These are phyloP conservation scores for Quambalaria eucalypti DNA, from an alignment of 1,284 basidiomycete species.

Conservation along the genomic window DNA sequence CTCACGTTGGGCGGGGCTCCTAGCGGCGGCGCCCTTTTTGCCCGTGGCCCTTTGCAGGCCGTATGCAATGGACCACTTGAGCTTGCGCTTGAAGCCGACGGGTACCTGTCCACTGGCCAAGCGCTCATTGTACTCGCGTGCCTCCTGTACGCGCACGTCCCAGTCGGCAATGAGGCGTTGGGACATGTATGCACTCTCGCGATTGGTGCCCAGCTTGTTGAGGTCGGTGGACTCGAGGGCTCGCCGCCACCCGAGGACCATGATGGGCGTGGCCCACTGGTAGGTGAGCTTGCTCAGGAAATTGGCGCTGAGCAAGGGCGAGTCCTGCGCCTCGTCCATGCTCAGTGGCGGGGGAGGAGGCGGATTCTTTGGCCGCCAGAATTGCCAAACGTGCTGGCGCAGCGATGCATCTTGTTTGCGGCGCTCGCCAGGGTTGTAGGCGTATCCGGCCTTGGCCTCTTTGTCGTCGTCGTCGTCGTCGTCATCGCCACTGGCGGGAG, in stretches of 20 bases:
- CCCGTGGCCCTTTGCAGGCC: conserved; percentile 4
- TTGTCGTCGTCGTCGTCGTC: neutral
- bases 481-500: neutral
- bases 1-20: conserved; percentile 24
- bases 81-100: conserved; percentile 52
- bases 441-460: conserved; percentile 3
- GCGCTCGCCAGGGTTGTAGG: conserved; percentile 32
- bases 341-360: conserved; percentile 45
- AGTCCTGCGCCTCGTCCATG: conserved; percentile 54
- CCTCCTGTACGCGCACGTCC: conserved; percentile 56
- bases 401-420: conserved; percentile 23
- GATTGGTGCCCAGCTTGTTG: conserved; percentile 61
- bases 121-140: conserved; percentile 62
- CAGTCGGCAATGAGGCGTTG: conserved; percentile 59
- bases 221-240: conserved; percentile 73
- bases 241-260: conserved; percentile 61
- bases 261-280: conserved; percentile 66
- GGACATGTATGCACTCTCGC: conserved; percentile 56
- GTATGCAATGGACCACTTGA: conserved; percentile 58
- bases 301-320: conserved; percentile 55
- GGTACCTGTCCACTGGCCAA: conserved; percentile 59
- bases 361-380: conserved; percentile 38
- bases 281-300: conserved; percentile 56
- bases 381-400: conserved; percentile 40
- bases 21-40: conserved; percentile 8